Conservation (phyloP, 441 rosid species). For the Capsella rubella region DNA sequence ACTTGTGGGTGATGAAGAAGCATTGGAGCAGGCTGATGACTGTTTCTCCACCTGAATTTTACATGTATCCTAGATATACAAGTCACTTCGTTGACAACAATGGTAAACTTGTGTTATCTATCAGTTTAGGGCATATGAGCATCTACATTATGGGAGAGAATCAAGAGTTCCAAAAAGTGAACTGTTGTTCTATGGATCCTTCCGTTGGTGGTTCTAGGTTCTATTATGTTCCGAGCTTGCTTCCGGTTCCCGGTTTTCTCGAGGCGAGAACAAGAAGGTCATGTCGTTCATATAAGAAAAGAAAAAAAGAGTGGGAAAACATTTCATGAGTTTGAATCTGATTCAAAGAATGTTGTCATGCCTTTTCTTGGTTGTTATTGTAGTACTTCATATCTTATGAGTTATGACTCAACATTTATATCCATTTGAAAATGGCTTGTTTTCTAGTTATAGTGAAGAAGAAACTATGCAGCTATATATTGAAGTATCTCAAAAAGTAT, state of each 20-base stretch:
- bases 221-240: slow-evolving; percentile 20
- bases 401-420: no score
- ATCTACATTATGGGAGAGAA: slow-evolving; percentile 7
- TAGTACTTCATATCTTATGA: no score
- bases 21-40: slow-evolving; percentile 1
- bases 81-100: slow-evolving; percentile 2
- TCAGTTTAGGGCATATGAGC: not conserved
- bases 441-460: no score
- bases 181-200: not conserved
- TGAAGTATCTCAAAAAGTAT: no score
- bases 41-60: not conserved
- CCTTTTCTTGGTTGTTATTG: not conserved
- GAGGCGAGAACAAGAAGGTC: no score
- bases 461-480: no score
- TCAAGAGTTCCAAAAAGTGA: not conserved
- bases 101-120: slow-evolving; percentile 7
- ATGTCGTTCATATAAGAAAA: no score
- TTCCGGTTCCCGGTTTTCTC: not conserved
- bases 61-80: not conserved
- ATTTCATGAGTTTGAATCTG: not conserved
- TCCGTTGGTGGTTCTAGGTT: not conserved
- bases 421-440: no score
- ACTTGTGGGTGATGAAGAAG: slow-evolving; percentile 18
- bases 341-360: not conserved
- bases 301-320: no score